These are phyloP conservation scores for Stygiomarasmius scandens DNA, from an alignment of 1,284 basidiomycete genomes.

Conservation along the genomic window DNA sequence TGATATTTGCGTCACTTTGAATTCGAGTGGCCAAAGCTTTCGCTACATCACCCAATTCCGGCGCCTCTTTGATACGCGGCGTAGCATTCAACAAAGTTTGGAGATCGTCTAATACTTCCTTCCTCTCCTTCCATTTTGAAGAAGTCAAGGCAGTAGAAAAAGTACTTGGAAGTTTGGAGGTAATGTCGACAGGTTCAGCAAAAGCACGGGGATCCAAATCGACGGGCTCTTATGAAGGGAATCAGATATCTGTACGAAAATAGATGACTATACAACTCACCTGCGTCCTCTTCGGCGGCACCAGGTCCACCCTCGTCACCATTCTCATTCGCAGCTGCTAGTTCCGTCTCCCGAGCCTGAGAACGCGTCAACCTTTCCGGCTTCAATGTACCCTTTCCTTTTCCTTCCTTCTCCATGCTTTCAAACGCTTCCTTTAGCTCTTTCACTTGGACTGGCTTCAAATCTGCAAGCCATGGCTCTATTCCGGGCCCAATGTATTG, in stretches of 20 bases:
- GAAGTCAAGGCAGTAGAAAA: constrained; percentile 79
- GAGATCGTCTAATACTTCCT: constrained; percentile 89
- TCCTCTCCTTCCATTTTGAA: constrained; percentile 98
- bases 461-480: constrained; percentile 84
- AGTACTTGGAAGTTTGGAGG: constrained; percentile 74
- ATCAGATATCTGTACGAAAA: background rate
- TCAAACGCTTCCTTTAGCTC: constrained; percentile 94
- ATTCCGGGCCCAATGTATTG: constrained; percentile 89
- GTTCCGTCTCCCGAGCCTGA: constrained; percentile 75
- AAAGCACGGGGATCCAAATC: constrained; percentile 82
- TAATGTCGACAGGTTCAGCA: constrained; percentile 83
- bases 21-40: constrained; percentile 83
- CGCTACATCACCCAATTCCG: constrained; percentile 74
- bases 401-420: constrained; percentile 78
- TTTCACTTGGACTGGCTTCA: constrained; percentile 98
- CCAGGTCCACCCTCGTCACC: constrained; percentile 38
- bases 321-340: constrained; percentile 45
- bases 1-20: constrained; percentile 92
- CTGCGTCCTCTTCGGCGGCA: constrained; percentile 36
- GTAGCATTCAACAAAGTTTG: constrained; percentile 72
- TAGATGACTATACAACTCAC: constrained; percentile 19
- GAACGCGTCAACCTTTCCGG: constrained; percentile 81
- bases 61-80: constrained; percentile 78
- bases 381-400: constrained; percentile 80
- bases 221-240: constrained; percentile 38